Percentiles rank a stretch among this genome's conserved stretches.
phyloP scores from a whole-genome alignment of 352 stramenopile species.

The Pythium brassicae region DNA sequence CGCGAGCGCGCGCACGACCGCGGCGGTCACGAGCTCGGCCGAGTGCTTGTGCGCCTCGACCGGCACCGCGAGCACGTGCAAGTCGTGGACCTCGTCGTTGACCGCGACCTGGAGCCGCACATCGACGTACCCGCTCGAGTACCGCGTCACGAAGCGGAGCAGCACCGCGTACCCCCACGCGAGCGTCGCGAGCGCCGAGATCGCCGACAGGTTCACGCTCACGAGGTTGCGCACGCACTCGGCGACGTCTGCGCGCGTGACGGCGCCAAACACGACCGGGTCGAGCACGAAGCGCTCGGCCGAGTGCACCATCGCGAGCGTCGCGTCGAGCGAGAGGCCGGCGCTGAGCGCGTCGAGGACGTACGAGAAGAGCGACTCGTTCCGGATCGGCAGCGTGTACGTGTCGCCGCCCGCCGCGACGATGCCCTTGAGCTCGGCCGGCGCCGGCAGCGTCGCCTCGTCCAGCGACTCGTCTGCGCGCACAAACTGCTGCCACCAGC shows the following conservation, averaged over 20 bases:
- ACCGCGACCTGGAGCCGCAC: slow-evolving; percentile 32
- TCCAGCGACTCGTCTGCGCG: slow-evolving; percentile 25
- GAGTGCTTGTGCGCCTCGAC: slow-evolving; percentile 30
- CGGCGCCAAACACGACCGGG: slow-evolving; percentile 10
- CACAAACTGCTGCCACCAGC: slow-evolving; percentile 30
- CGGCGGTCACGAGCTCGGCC: slow-evolving; percentile 18
- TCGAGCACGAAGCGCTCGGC: slow-evolving; percentile 26
- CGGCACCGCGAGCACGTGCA: slow-evolving; percentile 37
- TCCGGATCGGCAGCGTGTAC: slow-evolving; percentile 24
- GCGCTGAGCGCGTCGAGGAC: slow-evolving; percentile 25
- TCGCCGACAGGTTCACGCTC: slow-evolving; percentile 28
- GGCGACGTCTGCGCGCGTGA: slow-evolving; percentile 19
- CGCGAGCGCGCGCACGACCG: slow-evolving; percentile 25
- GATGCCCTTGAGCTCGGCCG: slow-evolving; percentile 11
- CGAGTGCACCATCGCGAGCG: slow-evolving; percentile 31
- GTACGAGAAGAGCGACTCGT: slow-evolving; percentile 32
- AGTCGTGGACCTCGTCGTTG: slow-evolving; percentile 40
- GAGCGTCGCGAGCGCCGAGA: slow-evolving; percentile 27
- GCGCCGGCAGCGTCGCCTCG: slow-evolving; percentile 5
- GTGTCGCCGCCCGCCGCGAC: slow-evolving; percentile 3
- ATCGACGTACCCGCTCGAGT: slow-evolving; percentile 37
- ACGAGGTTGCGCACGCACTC: slow-evolving; percentile 29
- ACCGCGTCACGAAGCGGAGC: slow-evolving; percentile 29
- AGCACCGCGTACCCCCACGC: slow-evolving; percentile 41
- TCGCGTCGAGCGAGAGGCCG: slow-evolving; percentile 21